Evolutionary conservation across 2,329 filamentous ascomycete genomes (phyloP).

Genomic region (Nigrospora osmanthi): DNA sequence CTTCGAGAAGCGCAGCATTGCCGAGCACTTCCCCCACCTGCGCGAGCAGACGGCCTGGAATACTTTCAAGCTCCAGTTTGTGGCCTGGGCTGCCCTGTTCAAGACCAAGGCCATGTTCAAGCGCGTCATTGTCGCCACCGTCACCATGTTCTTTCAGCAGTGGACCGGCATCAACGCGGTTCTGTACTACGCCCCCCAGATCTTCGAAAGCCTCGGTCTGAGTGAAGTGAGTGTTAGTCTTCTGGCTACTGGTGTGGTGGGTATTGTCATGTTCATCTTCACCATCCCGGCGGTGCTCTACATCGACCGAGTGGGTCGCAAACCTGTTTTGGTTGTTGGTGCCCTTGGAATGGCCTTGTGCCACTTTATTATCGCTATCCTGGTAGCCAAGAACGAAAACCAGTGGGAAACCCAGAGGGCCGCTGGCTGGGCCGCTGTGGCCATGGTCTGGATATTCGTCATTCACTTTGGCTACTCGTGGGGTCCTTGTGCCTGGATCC

Average conservation of each 20-base stretch:
- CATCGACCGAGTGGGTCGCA: slow-evolving; percentile 57
- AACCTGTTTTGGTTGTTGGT: slow-evolving; percentile 53
- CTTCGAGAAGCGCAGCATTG: slow-evolving; percentile 66
- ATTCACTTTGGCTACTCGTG: slow-evolving; percentile 70
- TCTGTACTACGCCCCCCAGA: slow-evolving; percentile 63
- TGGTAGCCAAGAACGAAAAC: slow-evolving; percentile 56
- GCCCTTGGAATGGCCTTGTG: slow-evolving; percentile 63
- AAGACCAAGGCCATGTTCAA: slow-evolving; percentile 58
- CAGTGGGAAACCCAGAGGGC: slow-evolving; percentile 48
- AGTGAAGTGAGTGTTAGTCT: slow-evolving; percentile 41
- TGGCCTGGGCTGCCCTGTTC: slow-evolving; percentile 59
- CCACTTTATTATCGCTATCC: slow-evolving; percentile 64
- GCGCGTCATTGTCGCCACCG: slow-evolving; percentile 54
- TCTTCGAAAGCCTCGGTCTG: slow-evolving; percentile 61
- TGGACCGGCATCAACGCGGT: slow-evolving; percentile 48
- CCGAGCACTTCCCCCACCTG: slow-evolving; percentile 60
- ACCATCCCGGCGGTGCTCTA: slow-evolving; percentile 61
- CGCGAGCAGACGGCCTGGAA: slow-evolving; percentile 53
- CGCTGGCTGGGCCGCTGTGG: slow-evolving; percentile 62
- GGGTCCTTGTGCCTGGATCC: slow-evolving; percentile 69
- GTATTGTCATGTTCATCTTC: slow-evolving; percentile 61
- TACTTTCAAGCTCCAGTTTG: slow-evolving; percentile 60
- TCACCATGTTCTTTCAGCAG: slow-evolving; percentile 56
- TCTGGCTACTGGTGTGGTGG: slow-evolving; percentile 63
- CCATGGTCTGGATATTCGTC: slow-evolving; percentile 68